phyloP scores from a whole-genome alignment of 1,139 yeast species.

The Suhomyces terraborum region DNA sequence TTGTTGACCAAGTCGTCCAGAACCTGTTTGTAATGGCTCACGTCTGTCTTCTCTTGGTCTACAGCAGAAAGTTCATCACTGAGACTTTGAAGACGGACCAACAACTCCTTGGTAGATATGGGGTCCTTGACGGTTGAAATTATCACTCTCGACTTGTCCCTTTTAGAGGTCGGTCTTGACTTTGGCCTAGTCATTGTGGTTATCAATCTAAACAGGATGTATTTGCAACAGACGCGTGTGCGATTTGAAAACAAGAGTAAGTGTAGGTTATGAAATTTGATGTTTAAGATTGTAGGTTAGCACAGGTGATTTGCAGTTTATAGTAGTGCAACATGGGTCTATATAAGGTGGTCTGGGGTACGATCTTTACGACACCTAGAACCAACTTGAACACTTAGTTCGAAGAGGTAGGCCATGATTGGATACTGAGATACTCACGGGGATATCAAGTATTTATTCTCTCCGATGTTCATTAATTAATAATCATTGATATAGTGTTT shows the following conservation, averaged over 20 bases:
- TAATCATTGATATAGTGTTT: no score
- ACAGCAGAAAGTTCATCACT: constrained; percentile 62
- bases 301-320: no score
- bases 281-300: neutral
- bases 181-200: constrained; percentile 6
- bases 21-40: constrained; percentile 44
- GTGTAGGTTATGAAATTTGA: neutral
- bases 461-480: no score
- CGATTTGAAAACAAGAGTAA: neutral
- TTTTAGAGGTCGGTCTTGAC: constrained; percentile 20
- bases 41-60: constrained; percentile 61
- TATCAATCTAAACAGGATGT: neutral
- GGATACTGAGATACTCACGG: no score
- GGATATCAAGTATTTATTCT: no score
- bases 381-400: no score
- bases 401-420: no score
- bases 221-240: constrained; percentile 12
- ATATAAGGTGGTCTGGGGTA: no score
- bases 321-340: no score
- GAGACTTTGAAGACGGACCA: constrained; percentile 43
- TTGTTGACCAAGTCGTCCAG: constrained; percentile 57
- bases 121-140: constrained; percentile 56
- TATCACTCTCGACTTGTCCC: constrained; percentile 44
- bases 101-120: constrained; percentile 62
- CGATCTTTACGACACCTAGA: no score